phyloP scores from a whole-genome alignment of 2,329 filamentous ascomycete species.

The Lachnellula arida region DNA sequence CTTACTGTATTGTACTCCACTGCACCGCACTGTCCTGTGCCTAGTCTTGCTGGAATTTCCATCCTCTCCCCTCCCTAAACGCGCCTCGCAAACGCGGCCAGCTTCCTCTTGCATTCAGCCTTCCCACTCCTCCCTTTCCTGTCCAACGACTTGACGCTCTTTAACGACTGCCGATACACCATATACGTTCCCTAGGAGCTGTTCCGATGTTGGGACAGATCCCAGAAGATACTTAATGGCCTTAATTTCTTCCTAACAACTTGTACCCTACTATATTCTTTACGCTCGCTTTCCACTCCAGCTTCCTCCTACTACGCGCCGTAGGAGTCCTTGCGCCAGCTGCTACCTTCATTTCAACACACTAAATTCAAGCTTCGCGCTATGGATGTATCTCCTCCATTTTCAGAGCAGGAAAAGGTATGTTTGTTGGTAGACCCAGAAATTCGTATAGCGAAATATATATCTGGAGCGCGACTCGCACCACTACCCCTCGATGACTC shows the following conservation, averaged over 20 bases:
- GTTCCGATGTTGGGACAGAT: slow-evolving; percentile 11
- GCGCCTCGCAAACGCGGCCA: slow-evolving; percentile 6
- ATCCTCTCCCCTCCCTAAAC: slow-evolving; percentile 7
- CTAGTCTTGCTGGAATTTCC: background rate
- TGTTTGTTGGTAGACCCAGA: slow-evolving; percentile 18
- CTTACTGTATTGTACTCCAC: background rate
- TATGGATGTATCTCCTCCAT: slow-evolving; percentile 25
- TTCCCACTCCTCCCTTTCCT: slow-evolving; percentile 11
- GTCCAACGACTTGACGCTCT: slow-evolving; percentile 19
- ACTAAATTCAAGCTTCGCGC: background rate
- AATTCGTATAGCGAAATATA: background rate
- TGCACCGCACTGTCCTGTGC: background rate
- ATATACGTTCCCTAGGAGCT: slow-evolving; percentile 13
- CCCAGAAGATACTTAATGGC: slow-evolving; percentile 24
- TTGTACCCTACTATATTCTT: slow-evolving; percentile 5
- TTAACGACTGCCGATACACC: slow-evolving; percentile 14
- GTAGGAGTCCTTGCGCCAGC: slow-evolving; percentile 9
- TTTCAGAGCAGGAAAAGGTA: slow-evolving; percentile 32
- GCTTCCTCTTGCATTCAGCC: slow-evolving; percentile 12
- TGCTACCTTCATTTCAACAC: slow-evolving; percentile 3
- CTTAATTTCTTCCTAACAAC: slow-evolving; percentile 19
- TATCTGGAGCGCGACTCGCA: slow-evolving; percentile 6
- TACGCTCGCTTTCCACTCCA: slow-evolving; percentile 13
- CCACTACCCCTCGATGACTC: slow-evolving; percentile 12
- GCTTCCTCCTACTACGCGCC: slow-evolving; percentile 8